phyloP scores from a whole-genome alignment of 2,329 filamentous ascomycete species.

The Hypoxylon sp. region DNA sequence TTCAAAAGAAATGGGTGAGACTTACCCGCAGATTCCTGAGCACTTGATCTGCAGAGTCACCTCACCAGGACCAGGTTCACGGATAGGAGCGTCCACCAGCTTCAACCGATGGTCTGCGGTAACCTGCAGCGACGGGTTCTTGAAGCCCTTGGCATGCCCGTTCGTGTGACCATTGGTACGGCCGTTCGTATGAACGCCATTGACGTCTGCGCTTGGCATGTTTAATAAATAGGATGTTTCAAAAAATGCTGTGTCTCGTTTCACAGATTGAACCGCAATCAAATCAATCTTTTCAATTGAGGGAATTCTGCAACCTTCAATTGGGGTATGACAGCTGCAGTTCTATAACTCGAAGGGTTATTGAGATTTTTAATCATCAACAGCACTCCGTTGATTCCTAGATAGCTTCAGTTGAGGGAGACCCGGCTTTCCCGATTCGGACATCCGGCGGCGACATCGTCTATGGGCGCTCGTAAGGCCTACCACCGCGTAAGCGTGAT shows the following conservation, averaged over 20 bases:
- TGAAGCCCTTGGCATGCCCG: slow-evolving; percentile 40
- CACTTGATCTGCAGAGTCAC: slow-evolving; percentile 73
- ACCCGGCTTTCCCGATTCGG: slow-evolving; percentile 38
- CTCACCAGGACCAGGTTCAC: slow-evolving; percentile 67
- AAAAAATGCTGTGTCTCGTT: slow-evolving; percentile 22
- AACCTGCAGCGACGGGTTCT: slow-evolving; percentile 70
- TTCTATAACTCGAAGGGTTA: slow-evolving; percentile 6
- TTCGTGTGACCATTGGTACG: slow-evolving; percentile 44
- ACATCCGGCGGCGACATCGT: slow-evolving; percentile 41
- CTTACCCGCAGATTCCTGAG: slow-evolving; percentile 75
- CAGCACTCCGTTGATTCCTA: slow-evolving; percentile 17
- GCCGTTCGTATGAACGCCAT: slow-evolving; percentile 37
- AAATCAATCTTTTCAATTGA: slow-evolving; percentile 12
- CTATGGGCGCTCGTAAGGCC: slow-evolving; percentile 15
- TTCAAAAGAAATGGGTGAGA: not conserved
- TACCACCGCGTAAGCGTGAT: slow-evolving; percentile 34
- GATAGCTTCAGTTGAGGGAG: slow-evolving; percentile 24
- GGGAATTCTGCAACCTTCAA: slow-evolving; percentile 7
- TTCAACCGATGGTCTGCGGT: slow-evolving; percentile 73
- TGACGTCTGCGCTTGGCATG: slow-evolving; percentile 35
- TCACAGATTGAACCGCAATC: slow-evolving; percentile 11
- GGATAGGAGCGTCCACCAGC: slow-evolving; percentile 69
- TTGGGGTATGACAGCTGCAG: not conserved
- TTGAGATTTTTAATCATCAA: slow-evolving; percentile 27
- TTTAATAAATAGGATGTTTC: slow-evolving; percentile 18